Evolutionary conservation across 1,139 yeast species (phyloP), one percentile per base, ranked within the genome.

Genomic region (Blastobotrys capitulatus): DNA sequence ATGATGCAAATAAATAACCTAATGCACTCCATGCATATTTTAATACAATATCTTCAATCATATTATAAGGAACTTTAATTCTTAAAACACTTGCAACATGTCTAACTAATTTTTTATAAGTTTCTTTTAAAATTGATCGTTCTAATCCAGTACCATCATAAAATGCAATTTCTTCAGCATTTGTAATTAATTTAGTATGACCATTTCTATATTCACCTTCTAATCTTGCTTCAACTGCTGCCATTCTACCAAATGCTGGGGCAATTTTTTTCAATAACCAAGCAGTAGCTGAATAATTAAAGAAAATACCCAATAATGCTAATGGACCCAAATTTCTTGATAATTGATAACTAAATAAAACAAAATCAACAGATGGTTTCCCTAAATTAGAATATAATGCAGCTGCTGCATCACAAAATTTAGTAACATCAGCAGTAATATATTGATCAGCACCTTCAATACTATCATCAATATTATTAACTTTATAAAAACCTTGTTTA

Each of bases 21-120:
- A 92, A 76, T 0, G 95, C 96, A 2, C 96, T 88, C 97, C 97
- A 90, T 16, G 94, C 82, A 63, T 87, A 89, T 68, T 89, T 90
- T 65, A 90, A 76, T 44, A 89, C 80, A 63, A 88, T 88, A 64
- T 88, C 95, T 68, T 90, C 97, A 56, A 87, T 69, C 58, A 86
- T 75, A 47, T 83, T 83, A 66, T 88, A 90, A 12, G 76, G 73
- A 18, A 77, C 74, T 59, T 76, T 76, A 49, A 74, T 66, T 36
- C 70, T 65, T 53, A 76, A 72, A 37, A 76, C 71, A 39, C 64
- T 63, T 35, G 71, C 61, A 50, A 74, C 67, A 51, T 76, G 79
- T 52, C 77, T 74, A 60, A 82, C 80, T 54, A 90, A 74, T 39
- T 72, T 73, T 31, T 70, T 64, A 64, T 84, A 89, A 10, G 86